Base-by-base conservation (phyloP, 2,329 filamentous ascomycete genomes). In the Phialophora verrucosa region DNA sequence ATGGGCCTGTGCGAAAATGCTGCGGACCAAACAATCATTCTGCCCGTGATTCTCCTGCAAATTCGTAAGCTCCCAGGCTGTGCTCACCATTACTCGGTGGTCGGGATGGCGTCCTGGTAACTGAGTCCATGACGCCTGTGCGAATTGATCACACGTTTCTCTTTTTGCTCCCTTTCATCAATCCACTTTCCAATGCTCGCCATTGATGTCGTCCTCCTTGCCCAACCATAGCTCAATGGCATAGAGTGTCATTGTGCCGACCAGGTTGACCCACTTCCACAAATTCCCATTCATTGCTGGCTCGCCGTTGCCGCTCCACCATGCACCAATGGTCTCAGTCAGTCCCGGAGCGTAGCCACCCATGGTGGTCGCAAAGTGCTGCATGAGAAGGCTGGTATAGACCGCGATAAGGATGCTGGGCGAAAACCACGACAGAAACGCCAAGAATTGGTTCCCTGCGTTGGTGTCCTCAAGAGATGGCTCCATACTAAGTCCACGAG, bases 371-470 rank as follows among this genome's bases (percentile, higher is more conserved):
- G 92, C 91, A 75, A 99, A 98, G 78, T 99, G 95, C 77, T 98
- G 95, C 82, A 98, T 90, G 38, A 99, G 81, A 59, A 99, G 81
- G 78, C 93, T 97, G 1, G 95, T 99, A 78, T 99, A 99, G 32
- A 98, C 93, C 3, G 95, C 91, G 68, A 99, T 94, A 62, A 99
- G 84, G 63, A 98, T 96, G 27, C 91, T 96, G 0, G 95, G 94
- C 20, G 92, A 95, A 80, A 97, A 98, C 88, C 93, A 97, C 73
- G 90, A 95, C 49, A 98, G 82, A 70, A 97, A 87, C 0, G 90
- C 91, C 17, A 98, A 81, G 5, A 97, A 82, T 72, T 89, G 90
- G 72, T 89, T 91, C 25, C 93, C 92, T 7, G 89, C 89, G 73
- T 97, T 93, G 12, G 88, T 87, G 69, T 98, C 94, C 65, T 97